Conservation (phyloP, 2,329 filamentous ascomycete species). For the Purpureocillium lavendulum region DNA sequence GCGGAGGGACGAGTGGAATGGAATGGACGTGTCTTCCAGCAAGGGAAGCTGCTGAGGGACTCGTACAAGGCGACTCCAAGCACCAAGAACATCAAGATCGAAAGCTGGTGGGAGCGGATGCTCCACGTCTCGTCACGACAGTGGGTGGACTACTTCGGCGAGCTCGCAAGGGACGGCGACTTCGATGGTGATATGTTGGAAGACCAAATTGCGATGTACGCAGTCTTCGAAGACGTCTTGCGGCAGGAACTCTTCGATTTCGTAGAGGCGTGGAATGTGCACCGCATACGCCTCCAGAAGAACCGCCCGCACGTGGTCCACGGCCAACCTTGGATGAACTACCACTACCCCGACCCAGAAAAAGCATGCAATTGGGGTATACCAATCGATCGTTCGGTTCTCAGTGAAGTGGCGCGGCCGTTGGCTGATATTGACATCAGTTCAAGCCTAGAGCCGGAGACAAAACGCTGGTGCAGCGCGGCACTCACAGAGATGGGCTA, state of each 20-base stretch:
- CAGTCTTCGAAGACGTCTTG: conserved; percentile 1
- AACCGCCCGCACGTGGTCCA: not conserved
- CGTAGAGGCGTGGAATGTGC: conserved; percentile 1
- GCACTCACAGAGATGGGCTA: not conserved
- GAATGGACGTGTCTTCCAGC: not conserved
- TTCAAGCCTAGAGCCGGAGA: too few species aligned
- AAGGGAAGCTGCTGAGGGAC: conserved; percentile 1
- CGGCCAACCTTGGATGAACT: conserved; percentile 3
- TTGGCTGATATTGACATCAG: too few species aligned
- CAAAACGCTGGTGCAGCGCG: not conserved
- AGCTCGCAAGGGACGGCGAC: conserved; percentile 4
- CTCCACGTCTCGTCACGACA: conserved; percentile 1
- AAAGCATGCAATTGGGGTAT: conserved; percentile 3
- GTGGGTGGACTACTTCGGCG: conserved; percentile 4
- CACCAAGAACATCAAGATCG: conserved; percentile 2
- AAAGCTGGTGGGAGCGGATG: conserved; percentile 2
- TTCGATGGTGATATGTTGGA: conserved; percentile 4
- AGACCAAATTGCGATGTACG: conserved; percentile 3
- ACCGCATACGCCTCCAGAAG: too few species aligned
- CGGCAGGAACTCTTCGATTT: conserved; percentile 3
- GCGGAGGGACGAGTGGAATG: not conserved
- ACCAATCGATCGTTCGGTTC: too few species aligned
- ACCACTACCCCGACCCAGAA: conserved; percentile 3
- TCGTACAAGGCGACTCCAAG: conserved; percentile 1
- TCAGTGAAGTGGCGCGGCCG: too few species aligned